These are phyloP conservation scores for Vishniacozyma victoriae DNA, from an alignment of 768 basidiomycete species.

Conservation along the genomic window DNA sequence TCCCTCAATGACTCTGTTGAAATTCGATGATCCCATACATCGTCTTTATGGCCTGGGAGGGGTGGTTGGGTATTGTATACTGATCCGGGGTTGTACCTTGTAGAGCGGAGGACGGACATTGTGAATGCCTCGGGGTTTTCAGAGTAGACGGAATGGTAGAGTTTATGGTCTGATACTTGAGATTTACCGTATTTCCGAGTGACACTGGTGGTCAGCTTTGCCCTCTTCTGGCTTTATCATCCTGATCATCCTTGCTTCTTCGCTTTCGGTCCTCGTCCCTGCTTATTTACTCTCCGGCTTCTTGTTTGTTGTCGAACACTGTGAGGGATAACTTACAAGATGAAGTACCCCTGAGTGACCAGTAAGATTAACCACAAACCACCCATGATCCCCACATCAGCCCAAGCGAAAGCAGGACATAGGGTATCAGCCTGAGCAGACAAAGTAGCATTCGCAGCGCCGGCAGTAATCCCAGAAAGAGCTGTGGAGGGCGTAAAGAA, in stretches of 20 bases:
- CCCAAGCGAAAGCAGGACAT: constrained; percentile 88
- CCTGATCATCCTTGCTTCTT: constrained; percentile 6
- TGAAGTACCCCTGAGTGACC: constrained; percentile 62
- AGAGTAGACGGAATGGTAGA: constrained; percentile 69
- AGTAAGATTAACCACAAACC: constrained; percentile 76
- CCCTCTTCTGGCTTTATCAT: constrained; percentile 49
- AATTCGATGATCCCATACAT: constrained; percentile 42
- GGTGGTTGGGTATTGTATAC: constrained; percentile 23
- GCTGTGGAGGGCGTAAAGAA: constrained; percentile 35
- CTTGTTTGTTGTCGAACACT: too few species aligned
- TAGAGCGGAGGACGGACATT: constrained; percentile 43
- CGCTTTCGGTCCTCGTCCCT: constrained; percentile 7
- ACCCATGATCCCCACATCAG: constrained; percentile 84
- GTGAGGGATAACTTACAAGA: too few species aligned
- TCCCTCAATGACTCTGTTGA: constrained; percentile 33
- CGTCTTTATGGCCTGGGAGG: constrained; percentile 17
- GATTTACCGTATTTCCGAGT: constrained; percentile 62
- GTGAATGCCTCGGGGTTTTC: constrained; percentile 46
- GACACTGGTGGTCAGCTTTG: constrained; percentile 40
- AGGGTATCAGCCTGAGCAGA: constrained; percentile 59
- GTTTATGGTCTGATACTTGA: constrained; percentile 73
- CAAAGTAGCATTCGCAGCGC: constrained; percentile 21
- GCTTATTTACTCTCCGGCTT: too few species aligned
- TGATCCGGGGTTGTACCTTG: constrained; percentile 31
- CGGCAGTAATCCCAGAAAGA: neutral